Base-by-base conservation (phyloP, 2,329 filamentous ascomycete species). In the Dactylella cylindrospora region DNA sequence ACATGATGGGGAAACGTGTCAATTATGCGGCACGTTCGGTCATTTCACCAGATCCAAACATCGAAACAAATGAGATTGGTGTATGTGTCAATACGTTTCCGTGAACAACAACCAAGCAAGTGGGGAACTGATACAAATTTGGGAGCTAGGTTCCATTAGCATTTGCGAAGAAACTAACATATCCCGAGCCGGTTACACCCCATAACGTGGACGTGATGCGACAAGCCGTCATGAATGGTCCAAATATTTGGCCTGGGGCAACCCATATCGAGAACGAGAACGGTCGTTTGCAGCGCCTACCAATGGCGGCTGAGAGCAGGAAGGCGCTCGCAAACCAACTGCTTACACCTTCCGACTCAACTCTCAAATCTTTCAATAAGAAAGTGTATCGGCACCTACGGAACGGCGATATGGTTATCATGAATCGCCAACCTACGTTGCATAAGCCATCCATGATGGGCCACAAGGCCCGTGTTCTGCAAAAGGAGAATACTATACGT, bases 1-100 rank as follows among this genome's bases (percentile, higher is more conserved):
- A 98, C 74, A 97, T 98, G 93, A 98, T 98, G 93, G 93, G 93
- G 64, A 98, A 98, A 78, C 90, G 93, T 77, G 93, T 98, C 75
- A 97, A 98, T 73, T 97, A 93, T 72, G 93, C 93, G 43, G 93
- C 93, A 29, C 86, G 93, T 72, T 95, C 88, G 79, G 93, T 98
- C 72, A 98, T 98, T 68, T 97, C 91, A 7, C 93, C 93, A 0
- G 93, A 98, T 71, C 93, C 93, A 2, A 98, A 97, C 71, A 95
- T 98, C 70, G 93, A 98, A 73, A 97, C 93, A 13, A 97, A 95
- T 73, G 93, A 98, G 74, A 97, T 98, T 67, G 93, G 93, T 72
- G 91, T 98, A 50, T 22, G 57, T 54, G 8, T 5, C n/a, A 20
- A 12, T n/a, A 19, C 15, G 15, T 3, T 3, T 23, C 12, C 15